Evolutionary conservation across 2,329 filamentous ascomycete species (phyloP), one percentile per base, ranked within the genome.

Genomic region (Fusarium setosum): DNA sequence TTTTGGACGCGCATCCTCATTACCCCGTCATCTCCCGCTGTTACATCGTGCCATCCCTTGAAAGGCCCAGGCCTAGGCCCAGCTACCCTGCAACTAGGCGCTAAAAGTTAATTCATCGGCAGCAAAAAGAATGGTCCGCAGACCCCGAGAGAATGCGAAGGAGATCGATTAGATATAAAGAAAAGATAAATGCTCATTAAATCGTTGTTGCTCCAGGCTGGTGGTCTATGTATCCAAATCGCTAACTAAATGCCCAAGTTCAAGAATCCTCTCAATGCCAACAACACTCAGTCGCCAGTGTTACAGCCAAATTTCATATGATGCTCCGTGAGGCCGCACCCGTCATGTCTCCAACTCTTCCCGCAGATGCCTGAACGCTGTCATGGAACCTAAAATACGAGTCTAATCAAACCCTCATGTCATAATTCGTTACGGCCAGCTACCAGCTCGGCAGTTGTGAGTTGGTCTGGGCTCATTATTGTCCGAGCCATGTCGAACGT

Each of bases 351-450:
- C 56, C 60, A 69, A 64, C 49, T 51, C 52, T 51, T 52, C 35
- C 31, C 47, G 42, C 34, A 32, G 42, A 44, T 69, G 58, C 59
- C 53, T 23, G 55, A 54, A 63, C 66, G 66, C 61, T 55, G 40
- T 44, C 29, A 35, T 48, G 47, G 53, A 40, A 47, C 37, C 47
- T 45, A 37, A 52, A 29, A 45, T 29, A 59, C 54, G 53, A 60
- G 53, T 67, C 65, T 68, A 69, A 54, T 52, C 67, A 61, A 57
- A 34, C 40, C 64, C 55, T 41, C 40, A 56, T 29, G 26, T 72
- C 70, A 56, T 72, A 71, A 70, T 38, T 67, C 64, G 52, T 67
- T 55, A 68, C 52, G 48, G 52, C 61, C 60, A 67, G 61, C 18
- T 53, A n/a, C 35, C 48, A 37, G 23, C 31, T 57, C 54, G 17